Base-by-base conservation (phyloP, 371 early-diverging fungal genomes). In the Syncephalastrum racemosum region DNA sequence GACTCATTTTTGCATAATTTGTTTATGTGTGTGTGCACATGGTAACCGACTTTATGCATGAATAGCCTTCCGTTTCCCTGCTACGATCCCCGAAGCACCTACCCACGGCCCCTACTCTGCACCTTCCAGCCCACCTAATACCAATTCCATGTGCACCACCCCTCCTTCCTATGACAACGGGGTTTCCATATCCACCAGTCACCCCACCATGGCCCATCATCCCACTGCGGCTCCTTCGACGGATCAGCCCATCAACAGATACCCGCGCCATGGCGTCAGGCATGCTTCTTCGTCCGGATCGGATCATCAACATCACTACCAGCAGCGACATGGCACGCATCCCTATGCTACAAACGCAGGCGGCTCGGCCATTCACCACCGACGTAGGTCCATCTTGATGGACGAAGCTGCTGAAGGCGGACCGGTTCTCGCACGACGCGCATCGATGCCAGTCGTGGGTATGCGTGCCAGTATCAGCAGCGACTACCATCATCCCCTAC, bases 81-180 rank as follows among this genome's bases (percentile, higher is more conserved):
- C 70, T 24, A 67, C 69, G 19, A 73, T 71, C 51, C 64, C 67
- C 54, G 73, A 73, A 61, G 47, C 68, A 44, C 73, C 73, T 1
- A 60, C 59, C 27, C 68, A 78, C 36, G 73, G 72, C 12, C 66
- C 76, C 18, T 80, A 63, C 56, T 84, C 84, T 51, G 84, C 82
- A 41, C 84, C 84, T 16, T 79, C 84, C 13, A 82, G 82, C 49
- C 84, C 84, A 42, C 81, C 83, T 22, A 61, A 72, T 24, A 64
- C 72, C 19, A 56, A 53, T 4, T 56, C 39, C 40, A 39, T 18
- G 23, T 16, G 27, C 54, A 40, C 27, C 43, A n/a, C 15, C 44
- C 16, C 24, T 41, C 18, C 58, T 24, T 20, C 49, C 19, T 19
- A 18, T 14, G 25, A 43, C 50, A 25, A 43, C 46, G 49, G 42